phyloP scores from a whole-genome alignment of 2,329 filamentous ascomycete species.

The Didymella glomerata region DNA sequence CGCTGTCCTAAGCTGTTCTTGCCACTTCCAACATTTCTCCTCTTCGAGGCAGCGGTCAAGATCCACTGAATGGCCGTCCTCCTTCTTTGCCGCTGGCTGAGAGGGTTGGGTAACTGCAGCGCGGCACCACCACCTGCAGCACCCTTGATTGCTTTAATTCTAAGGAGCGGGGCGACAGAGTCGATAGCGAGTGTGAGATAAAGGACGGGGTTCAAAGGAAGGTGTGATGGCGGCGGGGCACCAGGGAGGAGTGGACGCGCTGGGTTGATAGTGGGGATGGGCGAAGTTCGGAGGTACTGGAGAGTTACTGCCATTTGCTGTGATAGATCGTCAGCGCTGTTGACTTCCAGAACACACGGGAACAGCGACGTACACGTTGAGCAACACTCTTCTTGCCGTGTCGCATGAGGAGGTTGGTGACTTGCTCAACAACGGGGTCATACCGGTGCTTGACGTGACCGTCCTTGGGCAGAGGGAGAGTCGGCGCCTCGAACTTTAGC shows the following conservation, averaged over 20 bases:
- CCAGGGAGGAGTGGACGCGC: slow-evolving; percentile 76
- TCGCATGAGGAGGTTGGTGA: slow-evolving; percentile 90
- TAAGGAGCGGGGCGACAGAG: slow-evolving; percentile 87
- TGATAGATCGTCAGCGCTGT: slow-evolving; percentile 6
- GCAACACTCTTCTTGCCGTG: slow-evolving; percentile 90
- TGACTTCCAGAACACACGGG: slow-evolving; percentile 1
- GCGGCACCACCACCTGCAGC: slow-evolving; percentile 85
- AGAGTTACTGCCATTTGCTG: slow-evolving; percentile 88
- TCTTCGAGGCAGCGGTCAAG: slow-evolving; percentile 80
- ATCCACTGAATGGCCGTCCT: slow-evolving; percentile 89
- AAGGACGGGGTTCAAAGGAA: slow-evolving; percentile 86
- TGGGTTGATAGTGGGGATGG: slow-evolving; percentile 78
- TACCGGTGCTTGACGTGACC: slow-evolving; percentile 81
- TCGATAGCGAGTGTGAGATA: slow-evolving; percentile 93
- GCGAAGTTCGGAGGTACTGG: slow-evolving; percentile 81
- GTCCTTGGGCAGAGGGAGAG: slow-evolving; percentile 68
- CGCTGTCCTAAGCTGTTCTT: slow-evolving; percentile 76
- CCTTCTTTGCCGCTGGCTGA: slow-evolving; percentile 77
- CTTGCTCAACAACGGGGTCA: slow-evolving; percentile 82
- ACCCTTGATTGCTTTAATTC: slow-evolving; percentile 77
- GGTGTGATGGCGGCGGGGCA: slow-evolving; percentile 76
- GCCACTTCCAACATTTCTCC: slow-evolving; percentile 75
- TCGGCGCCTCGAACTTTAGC: slow-evolving; percentile 81
- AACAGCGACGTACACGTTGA: slow-evolving; percentile 73
- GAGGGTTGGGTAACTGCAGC: slow-evolving; percentile 81